These are phyloP conservation scores for Sodiomyces alkalinus DNA, from an alignment of 2,329 filamentous ascomycete species.

Conservation along the genomic window DNA sequence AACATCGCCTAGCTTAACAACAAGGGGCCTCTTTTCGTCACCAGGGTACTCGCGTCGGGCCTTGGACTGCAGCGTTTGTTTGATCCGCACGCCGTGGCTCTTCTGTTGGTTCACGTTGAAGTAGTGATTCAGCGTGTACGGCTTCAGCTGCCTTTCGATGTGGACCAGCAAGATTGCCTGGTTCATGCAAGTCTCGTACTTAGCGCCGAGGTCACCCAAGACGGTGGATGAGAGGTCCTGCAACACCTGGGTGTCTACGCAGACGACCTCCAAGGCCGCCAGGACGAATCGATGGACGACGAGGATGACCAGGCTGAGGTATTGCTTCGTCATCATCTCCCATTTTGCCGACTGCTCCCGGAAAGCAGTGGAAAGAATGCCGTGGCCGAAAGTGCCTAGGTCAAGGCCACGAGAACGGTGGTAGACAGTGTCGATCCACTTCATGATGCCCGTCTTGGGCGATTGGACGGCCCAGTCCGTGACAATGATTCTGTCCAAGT, in stretches of 20 bases:
- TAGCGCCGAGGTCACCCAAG: neutral
- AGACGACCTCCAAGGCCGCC: neutral
- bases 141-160: conserved; percentile 1
- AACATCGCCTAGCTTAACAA: conserved; percentile 6
- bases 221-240: neutral
- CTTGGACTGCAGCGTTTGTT: neutral
- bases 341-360: conserved; percentile 1
- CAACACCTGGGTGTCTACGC: neutral
- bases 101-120: neutral
- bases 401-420: conserved; percentile 1
- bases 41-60: neutral
- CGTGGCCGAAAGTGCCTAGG: neutral
- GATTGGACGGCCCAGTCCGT: conserved; percentile 1
- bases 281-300: neutral
- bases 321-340: conserved; percentile 1
- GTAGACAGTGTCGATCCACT: conserved; percentile 3
- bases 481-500: conserved; percentile 1
- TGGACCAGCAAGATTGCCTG: neutral
- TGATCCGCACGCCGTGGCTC: neutral
- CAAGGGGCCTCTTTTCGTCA: neutral
- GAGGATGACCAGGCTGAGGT: conserved; percentile 2
- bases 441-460: conserved; percentile 1
- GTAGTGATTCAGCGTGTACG: conserved; percentile 1
- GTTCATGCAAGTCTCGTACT: neutral
- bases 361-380: conserved; percentile 1